Evolutionary conservation across 148 eudicot species (phyloP).

Genomic region (Vaccinium corymbosum): DNA sequence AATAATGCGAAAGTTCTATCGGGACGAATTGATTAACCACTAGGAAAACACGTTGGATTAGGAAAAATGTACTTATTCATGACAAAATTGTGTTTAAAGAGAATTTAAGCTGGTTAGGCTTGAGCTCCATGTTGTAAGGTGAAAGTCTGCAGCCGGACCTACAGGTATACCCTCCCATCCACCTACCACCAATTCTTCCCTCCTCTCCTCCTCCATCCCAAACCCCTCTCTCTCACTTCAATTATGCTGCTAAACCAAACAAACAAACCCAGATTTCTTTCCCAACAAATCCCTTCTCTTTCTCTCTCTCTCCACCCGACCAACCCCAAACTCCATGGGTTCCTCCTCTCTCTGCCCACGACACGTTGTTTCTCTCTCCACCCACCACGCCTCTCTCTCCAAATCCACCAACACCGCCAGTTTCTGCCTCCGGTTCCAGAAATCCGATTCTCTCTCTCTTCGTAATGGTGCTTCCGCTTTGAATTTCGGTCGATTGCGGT

Average conservation of each 20-base stretch:
- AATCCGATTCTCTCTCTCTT: not conserved
- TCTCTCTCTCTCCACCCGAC: not conserved
- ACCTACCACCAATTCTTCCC: not conserved
- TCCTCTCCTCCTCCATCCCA: not conserved
- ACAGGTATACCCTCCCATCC: not conserved
- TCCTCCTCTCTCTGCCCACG: slow-evolving; percentile 15
- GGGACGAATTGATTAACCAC: no score
- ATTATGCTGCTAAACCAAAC: not conserved
- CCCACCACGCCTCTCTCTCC: slow-evolving; percentile 30
- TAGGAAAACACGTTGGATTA: no score
- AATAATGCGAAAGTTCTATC: no score
- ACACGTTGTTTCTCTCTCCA: slow-evolving; percentile 11
- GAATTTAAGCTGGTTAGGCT: no score
- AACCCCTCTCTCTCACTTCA: not conserved
- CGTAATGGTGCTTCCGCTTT: not conserved
- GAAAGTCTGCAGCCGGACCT: not conserved
- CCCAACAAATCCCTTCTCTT: not conserved
- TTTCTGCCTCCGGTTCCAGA: slow-evolving; percentile 15
- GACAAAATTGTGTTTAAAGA: no score
- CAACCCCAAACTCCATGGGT: slow-evolving; percentile 18
- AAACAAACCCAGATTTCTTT: not conserved
- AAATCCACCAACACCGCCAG: not conserved
- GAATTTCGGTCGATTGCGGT: not conserved
- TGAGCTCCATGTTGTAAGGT: no score
- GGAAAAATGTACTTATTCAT: no score